Evolutionary conservation across 768 basidiomycete genomes (phyloP).

Genomic region (Tylopilus plumbeoviolaceoides): DNA sequence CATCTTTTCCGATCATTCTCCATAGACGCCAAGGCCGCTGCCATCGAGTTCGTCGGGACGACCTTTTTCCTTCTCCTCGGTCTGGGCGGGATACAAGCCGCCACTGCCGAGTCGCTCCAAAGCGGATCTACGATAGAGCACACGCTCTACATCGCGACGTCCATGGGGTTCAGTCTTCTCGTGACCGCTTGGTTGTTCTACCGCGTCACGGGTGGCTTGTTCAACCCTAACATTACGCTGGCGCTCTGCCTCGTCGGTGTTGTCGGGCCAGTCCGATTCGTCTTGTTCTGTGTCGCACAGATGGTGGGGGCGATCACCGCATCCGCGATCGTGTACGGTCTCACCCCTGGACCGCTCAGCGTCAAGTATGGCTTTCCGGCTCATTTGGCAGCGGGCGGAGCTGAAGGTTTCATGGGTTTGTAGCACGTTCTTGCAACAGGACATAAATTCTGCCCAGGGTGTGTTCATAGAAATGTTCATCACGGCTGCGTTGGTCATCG

Average conservation of each 20-base stretch:
- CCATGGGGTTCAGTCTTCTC: conserved; percentile 59
- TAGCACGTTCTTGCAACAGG: conserved; percentile 46
- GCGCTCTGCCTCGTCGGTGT: conserved; percentile 55
- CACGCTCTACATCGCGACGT: conserved; percentile 52
- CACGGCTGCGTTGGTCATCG: conserved; percentile 52
- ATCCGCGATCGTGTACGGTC: conserved; percentile 48
- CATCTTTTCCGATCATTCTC: conserved; percentile 27
- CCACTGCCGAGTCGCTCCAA: conserved; percentile 34
- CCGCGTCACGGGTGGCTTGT: conserved; percentile 58
- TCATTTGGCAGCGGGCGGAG: background rate
- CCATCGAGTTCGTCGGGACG: conserved; percentile 59
- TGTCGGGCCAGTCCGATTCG: conserved; percentile 51
- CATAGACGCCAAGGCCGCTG: conserved; percentile 45
- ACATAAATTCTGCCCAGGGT: conserved; percentile 51
- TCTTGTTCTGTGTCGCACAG: conserved; percentile 60
- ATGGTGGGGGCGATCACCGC: conserved; percentile 57
- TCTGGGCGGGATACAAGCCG: conserved; percentile 60
- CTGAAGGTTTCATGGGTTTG: conserved; percentile 4
- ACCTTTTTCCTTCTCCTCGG: conserved; percentile 62
- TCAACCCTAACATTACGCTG: conserved; percentile 61
- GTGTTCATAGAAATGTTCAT: conserved; percentile 74
- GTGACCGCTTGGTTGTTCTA: conserved; percentile 68
- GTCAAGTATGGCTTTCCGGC: conserved; percentile 42
- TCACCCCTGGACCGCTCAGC: conserved; percentile 52
- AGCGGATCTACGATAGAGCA: conserved; percentile 37